Conservation (phyloP, 495 filamentous ascomycete species). For the Trichoderma asperelloides region DNA sequence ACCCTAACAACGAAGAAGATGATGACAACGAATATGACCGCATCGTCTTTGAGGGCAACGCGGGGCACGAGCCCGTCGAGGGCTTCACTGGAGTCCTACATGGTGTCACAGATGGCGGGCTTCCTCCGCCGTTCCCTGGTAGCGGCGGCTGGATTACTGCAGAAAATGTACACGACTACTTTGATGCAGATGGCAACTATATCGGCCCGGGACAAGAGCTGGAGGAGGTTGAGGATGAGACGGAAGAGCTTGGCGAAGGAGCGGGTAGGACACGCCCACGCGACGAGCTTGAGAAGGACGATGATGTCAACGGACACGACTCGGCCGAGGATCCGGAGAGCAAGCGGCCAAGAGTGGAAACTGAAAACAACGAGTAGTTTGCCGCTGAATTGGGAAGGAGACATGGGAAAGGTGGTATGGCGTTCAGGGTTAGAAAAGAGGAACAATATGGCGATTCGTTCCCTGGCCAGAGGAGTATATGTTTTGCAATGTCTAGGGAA, state of each 20-base stretch:
- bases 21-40: constrained; percentile 45
- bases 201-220: constrained; percentile 27
- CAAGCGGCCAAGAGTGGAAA: constrained; percentile 35
- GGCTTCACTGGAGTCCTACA: constrained; percentile 37
- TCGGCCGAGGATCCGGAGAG: constrained; percentile 24
- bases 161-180: constrained; percentile 80
- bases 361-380: background rate
- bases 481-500: background rate
- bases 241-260: constrained; percentile 36
- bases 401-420: background rate
- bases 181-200: constrained; percentile 48
- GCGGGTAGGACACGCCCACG: constrained; percentile 32
- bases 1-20: constrained; percentile 49
- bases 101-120: constrained; percentile 37
- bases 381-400: background rate
- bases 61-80: constrained; percentile 33
- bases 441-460: background rate
- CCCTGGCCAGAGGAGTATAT: background rate
- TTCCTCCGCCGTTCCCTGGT: constrained; percentile 72
- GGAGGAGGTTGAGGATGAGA: constrained; percentile 19
- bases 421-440: background rate
- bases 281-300: constrained; percentile 27
- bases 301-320: constrained; percentile 21
- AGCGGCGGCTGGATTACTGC: constrained; percentile 94
- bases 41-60: constrained; percentile 47